These are phyloP conservation scores for Schizosaccharomyces osmophilus DNA, from an alignment of 805 yeast species.

Conservation along the genomic window DNA sequence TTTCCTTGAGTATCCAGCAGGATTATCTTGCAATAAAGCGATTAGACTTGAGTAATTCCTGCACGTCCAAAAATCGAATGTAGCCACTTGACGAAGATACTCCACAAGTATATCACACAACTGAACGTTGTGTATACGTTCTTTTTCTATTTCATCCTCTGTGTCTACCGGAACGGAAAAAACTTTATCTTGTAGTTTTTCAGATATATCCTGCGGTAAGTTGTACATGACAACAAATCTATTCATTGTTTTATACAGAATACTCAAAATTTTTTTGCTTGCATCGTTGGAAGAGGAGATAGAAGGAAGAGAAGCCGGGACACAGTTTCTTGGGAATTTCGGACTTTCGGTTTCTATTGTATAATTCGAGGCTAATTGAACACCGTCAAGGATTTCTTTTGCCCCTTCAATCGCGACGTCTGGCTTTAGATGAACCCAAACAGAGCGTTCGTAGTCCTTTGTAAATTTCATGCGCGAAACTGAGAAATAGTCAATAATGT, in stretches of 20 bases:
- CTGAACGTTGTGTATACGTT: background rate
- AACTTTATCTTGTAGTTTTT: too few species aligned
- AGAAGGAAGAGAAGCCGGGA: background rate
- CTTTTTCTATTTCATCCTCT: too few species aligned
- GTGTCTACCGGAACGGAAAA: too few species aligned
- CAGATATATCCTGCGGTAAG: too few species aligned
- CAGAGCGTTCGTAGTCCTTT: background rate
- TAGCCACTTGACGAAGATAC: slow-evolving; percentile 6
- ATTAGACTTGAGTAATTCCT: background rate
- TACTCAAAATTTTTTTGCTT: background rate
- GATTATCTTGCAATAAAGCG: background rate
- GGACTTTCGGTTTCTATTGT: background rate
- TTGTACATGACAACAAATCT: too few species aligned
- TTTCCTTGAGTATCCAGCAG: background rate
- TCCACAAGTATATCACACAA: background rate
- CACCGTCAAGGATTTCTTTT: background rate
- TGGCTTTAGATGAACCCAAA: background rate
- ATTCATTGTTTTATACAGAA: too few species aligned
- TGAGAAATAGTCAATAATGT: background rate
- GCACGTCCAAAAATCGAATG: background rate
- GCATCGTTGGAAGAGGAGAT: background rate
- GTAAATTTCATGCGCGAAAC: background rate
- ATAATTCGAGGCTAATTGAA: background rate
- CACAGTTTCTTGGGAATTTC: background rate
- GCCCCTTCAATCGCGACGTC: background rate